Percentiles rank a stretch among this genome's conserved stretches.
Evolutionary conservation across 495 filamentous ascomycete genomes (phyloP).

Genomic region (Hyaloscypha finlandica): DNA sequence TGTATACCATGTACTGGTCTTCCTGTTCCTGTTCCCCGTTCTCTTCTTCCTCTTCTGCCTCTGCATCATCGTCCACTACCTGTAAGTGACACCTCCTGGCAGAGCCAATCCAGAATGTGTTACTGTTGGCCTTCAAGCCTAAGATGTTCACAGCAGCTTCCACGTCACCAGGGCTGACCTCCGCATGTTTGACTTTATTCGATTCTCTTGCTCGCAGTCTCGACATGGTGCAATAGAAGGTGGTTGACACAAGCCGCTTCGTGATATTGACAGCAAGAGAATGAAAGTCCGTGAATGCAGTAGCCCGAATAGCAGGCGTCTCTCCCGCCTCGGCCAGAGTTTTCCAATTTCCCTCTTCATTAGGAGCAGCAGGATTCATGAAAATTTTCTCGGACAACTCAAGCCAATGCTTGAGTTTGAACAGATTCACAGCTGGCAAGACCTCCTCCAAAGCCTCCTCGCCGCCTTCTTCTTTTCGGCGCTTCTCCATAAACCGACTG

Average conservation of each 20-base stretch:
- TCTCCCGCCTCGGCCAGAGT: conserved; percentile 49
- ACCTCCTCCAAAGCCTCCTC: conserved; percentile 38
- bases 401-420: conserved; percentile 63
- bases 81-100: conserved; percentile 60
- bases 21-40: not conserved
- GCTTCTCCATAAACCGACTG: conserved; percentile 41
- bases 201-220: conserved; percentile 48
- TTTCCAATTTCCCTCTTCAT: conserved; percentile 66
- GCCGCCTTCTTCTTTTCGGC: conserved; percentile 36
- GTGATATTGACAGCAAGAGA: conserved; percentile 66
- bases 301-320: conserved; percentile 64
- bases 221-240: conserved; percentile 66
- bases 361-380: conserved; percentile 67
- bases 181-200: conserved; percentile 35
- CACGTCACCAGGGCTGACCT: conserved; percentile 63
- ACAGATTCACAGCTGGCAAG: conserved; percentile 55
- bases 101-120: conserved; percentile 59
- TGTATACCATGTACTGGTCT: conserved; percentile 16
- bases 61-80: conserved; percentile 48
- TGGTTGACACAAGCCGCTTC: conserved; percentile 64
- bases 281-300: conserved; percentile 73
- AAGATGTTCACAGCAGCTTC: conserved; percentile 62
- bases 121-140: conserved; percentile 44
- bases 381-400: conserved; percentile 66
- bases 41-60: conserved; percentile 8